Evolutionary conservation across 768 basidiomycete genomes (phyloP).

Genomic region (Suillus decipiens): DNA sequence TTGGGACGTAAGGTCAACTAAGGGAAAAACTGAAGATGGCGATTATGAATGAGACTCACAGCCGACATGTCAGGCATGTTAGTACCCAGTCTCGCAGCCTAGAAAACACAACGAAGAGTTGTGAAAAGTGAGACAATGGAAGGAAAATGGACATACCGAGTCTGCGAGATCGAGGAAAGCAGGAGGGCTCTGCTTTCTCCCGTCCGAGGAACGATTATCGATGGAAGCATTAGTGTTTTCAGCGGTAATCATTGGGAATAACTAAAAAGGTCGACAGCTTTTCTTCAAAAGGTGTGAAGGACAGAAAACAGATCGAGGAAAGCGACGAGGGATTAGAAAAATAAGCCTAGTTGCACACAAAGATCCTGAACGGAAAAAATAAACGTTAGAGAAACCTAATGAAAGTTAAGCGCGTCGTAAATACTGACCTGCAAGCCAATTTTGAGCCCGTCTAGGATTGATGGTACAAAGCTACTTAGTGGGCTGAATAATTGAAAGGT

Average conservation of each 20-base stretch:
- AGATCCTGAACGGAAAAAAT: conserved; percentile 43
- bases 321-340: conserved; percentile 52
- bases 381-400: conserved; percentile 25
- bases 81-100: conserved; percentile 84
- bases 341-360: conserved; percentile 68
- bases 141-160: conserved; percentile 59
- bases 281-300: conserved; percentile 49
- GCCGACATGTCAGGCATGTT: conserved; percentile 87
- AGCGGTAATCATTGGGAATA: conserved; percentile 66
- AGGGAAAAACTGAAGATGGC: conserved; percentile 11
- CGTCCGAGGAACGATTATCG: conserved; percentile 72
- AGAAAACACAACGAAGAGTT: conserved; percentile 17
- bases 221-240: conserved; percentile 72
- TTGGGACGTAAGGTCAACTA: conserved; percentile 31
- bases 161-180: conserved; percentile 94
- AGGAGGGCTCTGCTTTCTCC: conserved; percentile 84
- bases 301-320: conserved; percentile 47
- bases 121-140: conserved; percentile 2
- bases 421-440: conserved; percentile 65
- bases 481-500: conserved; percentile 34
- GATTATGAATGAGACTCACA: conserved; percentile 47
- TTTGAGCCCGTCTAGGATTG: conserved; percentile 80
- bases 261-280: conserved; percentile 45
- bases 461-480: conserved; percentile 74
- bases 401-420: conserved; percentile 25